Conservation (phyloP, 192 early-diverging fungal species). For the Gigaspora rosea region DNA sequence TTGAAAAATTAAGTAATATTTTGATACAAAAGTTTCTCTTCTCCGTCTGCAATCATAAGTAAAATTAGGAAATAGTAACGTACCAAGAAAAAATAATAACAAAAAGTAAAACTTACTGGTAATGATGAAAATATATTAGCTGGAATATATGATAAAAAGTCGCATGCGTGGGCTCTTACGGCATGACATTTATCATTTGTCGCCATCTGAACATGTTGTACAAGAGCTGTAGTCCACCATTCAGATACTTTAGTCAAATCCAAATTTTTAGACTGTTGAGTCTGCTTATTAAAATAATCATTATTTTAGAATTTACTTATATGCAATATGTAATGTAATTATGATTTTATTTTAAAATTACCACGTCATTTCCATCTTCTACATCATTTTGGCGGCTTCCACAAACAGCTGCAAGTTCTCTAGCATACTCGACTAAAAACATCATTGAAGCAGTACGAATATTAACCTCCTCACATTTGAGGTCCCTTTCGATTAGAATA, state of each 20-base stretch:
- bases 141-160: conserved; percentile 50
- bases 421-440: conserved; percentile 50
- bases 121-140: conserved; percentile 44
- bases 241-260: conserved; percentile 6
- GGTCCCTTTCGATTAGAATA: conserved; percentile 18
- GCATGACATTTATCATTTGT: conserved; percentile 39
- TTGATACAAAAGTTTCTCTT: conserved; percentile 34
- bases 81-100: background rate
- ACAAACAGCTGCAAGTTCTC: conserved; percentile 17
- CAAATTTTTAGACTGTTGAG: background rate
- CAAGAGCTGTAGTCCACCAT: conserved; percentile 51
- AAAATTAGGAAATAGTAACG: background rate
- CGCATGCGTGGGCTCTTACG: conserved; percentile 50
- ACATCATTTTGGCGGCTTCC: background rate
- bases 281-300: background rate
- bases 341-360: background rate
- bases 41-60: conserved; percentile 12
- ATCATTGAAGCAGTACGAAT: conserved; percentile 43
- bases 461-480: conserved; percentile 36
- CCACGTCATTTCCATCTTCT: background rate
- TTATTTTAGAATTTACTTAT: conserved; percentile 3
- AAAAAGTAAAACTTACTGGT: conserved; percentile 37
- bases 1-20: conserved; percentile 40
- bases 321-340: background rate
- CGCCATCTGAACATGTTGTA: conserved; percentile 46